A percentile compares a stretch with the other conserved stretches of the same genome.
phyloP scores from a whole-genome alignment of 306 rosid genomes.

The Heteromeles arbutifolia region DNA sequence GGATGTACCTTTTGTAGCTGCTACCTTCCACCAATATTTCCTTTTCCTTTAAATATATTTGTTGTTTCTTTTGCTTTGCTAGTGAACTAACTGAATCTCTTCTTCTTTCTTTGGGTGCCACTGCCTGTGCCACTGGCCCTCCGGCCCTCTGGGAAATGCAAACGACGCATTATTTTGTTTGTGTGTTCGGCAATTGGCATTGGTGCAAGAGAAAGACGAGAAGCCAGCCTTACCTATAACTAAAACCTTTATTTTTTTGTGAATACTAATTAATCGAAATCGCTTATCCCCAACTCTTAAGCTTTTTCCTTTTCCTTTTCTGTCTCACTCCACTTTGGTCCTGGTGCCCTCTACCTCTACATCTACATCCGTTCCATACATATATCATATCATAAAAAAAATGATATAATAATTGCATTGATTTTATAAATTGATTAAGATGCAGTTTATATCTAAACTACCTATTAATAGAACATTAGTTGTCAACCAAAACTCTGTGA shows the following conservation, averaged over 20 bases:
- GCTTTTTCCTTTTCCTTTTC: constrained; percentile 18
- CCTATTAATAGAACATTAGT: no score
- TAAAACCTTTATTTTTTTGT: not conserved
- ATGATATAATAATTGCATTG: no score
- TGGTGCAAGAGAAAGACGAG: constrained; percentile 31
- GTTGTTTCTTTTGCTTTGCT: constrained; percentile 9
- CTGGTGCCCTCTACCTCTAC: not conserved
- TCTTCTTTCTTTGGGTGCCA: not conserved
- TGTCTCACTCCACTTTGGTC: not conserved
- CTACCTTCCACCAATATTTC: not conserved
- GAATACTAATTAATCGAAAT: not conserved
- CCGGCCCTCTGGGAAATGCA: not conserved
- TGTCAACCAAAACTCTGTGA: no score
- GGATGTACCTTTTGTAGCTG: not conserved
- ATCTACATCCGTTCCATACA: not conserved
- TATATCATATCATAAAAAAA: no score
- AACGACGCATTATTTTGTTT: constrained; percentile 2
- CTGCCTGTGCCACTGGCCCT: not conserved
- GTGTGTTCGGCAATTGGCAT: constrained; percentile 1
- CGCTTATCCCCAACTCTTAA: not conserved
- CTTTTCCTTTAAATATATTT: not conserved
- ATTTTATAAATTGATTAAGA: no score
- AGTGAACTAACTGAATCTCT: not conserved
- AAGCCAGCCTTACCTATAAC: not conserved
- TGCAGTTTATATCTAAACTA: no score